Conservation (phyloP, 2,329 filamentous ascomycete genomes). For the Exserohilum turcica region DNA sequence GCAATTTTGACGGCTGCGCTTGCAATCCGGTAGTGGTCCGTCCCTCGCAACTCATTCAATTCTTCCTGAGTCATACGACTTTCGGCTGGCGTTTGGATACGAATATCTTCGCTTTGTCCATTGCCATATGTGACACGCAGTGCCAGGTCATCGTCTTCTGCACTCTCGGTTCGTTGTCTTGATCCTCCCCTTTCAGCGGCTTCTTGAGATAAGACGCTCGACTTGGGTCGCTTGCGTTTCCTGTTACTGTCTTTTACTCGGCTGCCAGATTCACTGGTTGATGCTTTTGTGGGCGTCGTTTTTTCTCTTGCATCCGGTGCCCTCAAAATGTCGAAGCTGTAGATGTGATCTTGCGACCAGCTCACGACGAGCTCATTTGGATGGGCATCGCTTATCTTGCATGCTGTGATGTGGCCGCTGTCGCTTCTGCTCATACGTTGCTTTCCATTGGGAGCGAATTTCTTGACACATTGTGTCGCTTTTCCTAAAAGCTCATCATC, state of each 20-base stretch:
- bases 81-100: conserved; percentile 48
- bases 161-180: conserved; percentile 55
- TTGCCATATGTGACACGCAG: conserved; percentile 64
- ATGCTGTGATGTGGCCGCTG: conserved; percentile 70
- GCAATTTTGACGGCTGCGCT: conserved; percentile 60
- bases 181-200: conserved; percentile 52
- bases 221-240: conserved; percentile 64
- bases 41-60: conserved; percentile 56
- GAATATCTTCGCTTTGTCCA: conserved; percentile 64
- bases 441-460: conserved; percentile 68
- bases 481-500: conserved; percentile 62
- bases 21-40: conserved; percentile 63
- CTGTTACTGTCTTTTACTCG: conserved; percentile 44
- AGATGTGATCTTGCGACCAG: conserved; percentile 70
- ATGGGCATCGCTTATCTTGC: conserved; percentile 71
- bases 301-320: conserved; percentile 61
- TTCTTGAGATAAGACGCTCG: conserved; percentile 39
- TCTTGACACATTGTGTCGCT: conserved; percentile 68
- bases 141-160: conserved; percentile 54
- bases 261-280: conserved; percentile 19
- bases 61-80: conserved; percentile 46
- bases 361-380: conserved; percentile 71
- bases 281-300: conserved; percentile 23
- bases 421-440: conserved; percentile 58
- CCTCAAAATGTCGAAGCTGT: conserved; percentile 67